These are phyloP conservation scores for Cyphellophora europaea DNA, from an alignment of 2,329 filamentous ascomycete species.

Conservation along the genomic window DNA sequence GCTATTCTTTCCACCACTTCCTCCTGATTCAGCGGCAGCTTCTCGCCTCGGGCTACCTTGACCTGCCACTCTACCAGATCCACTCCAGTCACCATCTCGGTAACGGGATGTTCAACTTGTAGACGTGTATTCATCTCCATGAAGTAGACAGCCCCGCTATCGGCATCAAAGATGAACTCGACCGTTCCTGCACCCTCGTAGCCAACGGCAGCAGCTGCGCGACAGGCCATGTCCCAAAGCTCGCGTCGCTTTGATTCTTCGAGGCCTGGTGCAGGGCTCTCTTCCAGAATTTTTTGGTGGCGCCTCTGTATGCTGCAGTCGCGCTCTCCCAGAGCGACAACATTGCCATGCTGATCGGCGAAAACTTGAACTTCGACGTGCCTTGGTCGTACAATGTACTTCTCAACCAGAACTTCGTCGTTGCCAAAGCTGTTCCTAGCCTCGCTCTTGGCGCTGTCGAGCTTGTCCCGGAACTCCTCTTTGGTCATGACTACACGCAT, in stretches of 20 bases:
- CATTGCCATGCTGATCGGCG: slow-evolving; percentile 56
- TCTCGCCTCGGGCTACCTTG: slow-evolving; percentile 65
- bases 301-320: slow-evolving; percentile 58
- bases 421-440: slow-evolving; percentile 56
- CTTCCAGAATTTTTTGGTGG: slow-evolving; percentile 59
- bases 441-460: slow-evolving; percentile 56
- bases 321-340: slow-evolving; percentile 54
- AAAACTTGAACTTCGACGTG: slow-evolving; percentile 62
- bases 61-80: slow-evolving; percentile 95
- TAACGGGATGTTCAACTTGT: slow-evolving; percentile 96
- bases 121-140: slow-evolving; percentile 73
- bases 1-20: slow-evolving; percentile 62
- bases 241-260: slow-evolving; percentile 51
- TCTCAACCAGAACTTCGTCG: slow-evolving; percentile 58
- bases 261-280: slow-evolving; percentile 55
- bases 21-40: slow-evolving; percentile 55
- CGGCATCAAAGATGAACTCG: slow-evolving; percentile 62
- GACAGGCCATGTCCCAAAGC: slow-evolving; percentile 55
- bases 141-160: slow-evolving; percentile 57
- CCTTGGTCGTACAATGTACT: slow-evolving; percentile 57
- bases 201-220: slow-evolving; percentile 53
- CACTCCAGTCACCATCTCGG: slow-evolving; percentile 64
- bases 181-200: slow-evolving; percentile 60
- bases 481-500: slow-evolving; percentile 54
- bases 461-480: slow-evolving; percentile 50